Evolutionary conservation across 192 early-diverging fungal genomes (phyloP).

Genomic region (Haplosporangium gracile): DNA sequence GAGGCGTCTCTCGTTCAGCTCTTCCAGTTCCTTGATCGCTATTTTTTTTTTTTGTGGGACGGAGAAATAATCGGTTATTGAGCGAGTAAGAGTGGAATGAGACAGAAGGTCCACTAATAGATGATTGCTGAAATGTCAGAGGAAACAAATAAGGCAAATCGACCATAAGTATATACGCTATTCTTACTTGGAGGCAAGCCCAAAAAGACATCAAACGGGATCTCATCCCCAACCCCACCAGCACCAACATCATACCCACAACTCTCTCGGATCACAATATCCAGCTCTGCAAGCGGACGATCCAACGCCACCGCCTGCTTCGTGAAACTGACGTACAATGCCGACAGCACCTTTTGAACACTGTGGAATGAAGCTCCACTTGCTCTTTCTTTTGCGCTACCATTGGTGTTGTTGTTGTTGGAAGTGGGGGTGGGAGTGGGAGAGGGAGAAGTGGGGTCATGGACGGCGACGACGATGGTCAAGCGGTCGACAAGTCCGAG

Average conservation of each 20-base stretch:
- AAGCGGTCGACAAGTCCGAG: slow-evolving; percentile 29
- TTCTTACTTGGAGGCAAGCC: slow-evolving; percentile 58
- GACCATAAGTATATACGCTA: not conserved
- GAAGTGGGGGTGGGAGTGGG: not conserved
- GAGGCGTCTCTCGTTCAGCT: slow-evolving; percentile 18
- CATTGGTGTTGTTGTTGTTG: slow-evolving; percentile 4
- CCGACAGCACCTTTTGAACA: slow-evolving; percentile 34
- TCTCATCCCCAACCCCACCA: slow-evolving; percentile 19
- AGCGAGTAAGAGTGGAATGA: not conserved
- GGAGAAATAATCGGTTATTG: no score
- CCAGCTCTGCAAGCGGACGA: slow-evolving; percentile 63
- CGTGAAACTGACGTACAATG: slow-evolving; percentile 66
- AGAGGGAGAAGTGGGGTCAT: not conserved
- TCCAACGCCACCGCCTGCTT: slow-evolving; percentile 56
- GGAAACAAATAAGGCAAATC: not conserved
- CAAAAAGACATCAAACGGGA: slow-evolving; percentile 56
- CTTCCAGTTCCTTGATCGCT: slow-evolving; percentile 6
- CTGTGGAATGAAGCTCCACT: slow-evolving; percentile 26
- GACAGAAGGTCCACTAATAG: not conserved
- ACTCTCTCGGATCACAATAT: slow-evolving; percentile 69
- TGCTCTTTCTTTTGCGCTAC: not conserved
- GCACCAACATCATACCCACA: slow-evolving; percentile 72
- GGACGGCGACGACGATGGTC: slow-evolving; percentile 30
- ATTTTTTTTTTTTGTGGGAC: not conserved
- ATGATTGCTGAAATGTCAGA: not conserved